Conservation (phyloP, 352 stramenopile species). For the Pythium brachiatum region DNA sequence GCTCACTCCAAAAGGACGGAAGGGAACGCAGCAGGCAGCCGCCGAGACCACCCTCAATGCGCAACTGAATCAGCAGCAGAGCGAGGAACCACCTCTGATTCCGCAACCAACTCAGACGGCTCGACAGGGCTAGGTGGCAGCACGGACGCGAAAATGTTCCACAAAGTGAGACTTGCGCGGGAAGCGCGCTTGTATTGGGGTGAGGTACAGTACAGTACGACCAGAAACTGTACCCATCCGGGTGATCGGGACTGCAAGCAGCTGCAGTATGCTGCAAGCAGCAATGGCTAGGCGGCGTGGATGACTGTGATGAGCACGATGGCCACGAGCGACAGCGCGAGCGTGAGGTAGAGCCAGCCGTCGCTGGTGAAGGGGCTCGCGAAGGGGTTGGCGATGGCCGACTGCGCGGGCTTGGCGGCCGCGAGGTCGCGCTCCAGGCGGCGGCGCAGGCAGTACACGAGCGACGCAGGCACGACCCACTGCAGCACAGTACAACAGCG, state of each 20-base stretch:
- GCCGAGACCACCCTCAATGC: slow-evolving; percentile 2
- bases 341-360: slow-evolving; percentile 68
- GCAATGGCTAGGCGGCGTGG: slow-evolving; percentile 40
- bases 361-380: slow-evolving; percentile 68
- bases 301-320: slow-evolving; percentile 75
- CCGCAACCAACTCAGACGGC: slow-evolving; percentile 16
- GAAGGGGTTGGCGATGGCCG: slow-evolving; percentile 55
- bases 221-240: slow-evolving; percentile 15
- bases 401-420: neutral
- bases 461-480: slow-evolving; percentile 80
- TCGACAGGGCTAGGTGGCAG: slow-evolving; percentile 10
- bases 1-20: slow-evolving; percentile 9
- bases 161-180: slow-evolving; percentile 11
- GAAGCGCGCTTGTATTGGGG: neutral
- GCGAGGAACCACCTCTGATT: slow-evolving; percentile 4
- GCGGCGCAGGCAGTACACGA: slow-evolving; percentile 70
- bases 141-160: slow-evolving; percentile 13
- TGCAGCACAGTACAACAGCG: slow-evolving; percentile 28
- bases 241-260: neutral
- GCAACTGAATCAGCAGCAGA: neutral
- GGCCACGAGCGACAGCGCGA: slow-evolving; percentile 54
- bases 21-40: slow-evolving; percentile 17
- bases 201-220: neutral
- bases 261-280: neutral
- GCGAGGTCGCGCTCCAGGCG: slow-evolving; percentile 38